Percentiles rank a stretch among this genome's conserved stretches.
phyloP scores from a whole-genome alignment of 345 rosid species.

The Hibiscus mutabilis region DNA sequence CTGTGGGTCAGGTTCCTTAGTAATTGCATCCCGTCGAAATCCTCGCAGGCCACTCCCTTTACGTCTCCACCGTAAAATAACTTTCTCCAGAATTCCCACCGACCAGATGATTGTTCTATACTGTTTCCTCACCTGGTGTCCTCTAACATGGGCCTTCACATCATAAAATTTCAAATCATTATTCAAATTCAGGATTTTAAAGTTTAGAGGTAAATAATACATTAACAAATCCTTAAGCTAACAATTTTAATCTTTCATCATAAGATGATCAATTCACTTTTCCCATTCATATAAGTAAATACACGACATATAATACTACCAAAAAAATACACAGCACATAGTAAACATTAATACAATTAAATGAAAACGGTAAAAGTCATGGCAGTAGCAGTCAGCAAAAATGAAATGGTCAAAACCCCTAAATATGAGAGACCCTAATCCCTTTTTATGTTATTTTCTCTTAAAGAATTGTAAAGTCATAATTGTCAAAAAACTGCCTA shows the following conservation, averaged over 20 bases:
- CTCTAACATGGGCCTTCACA: constrained; percentile 80
- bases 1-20: constrained; percentile 32
- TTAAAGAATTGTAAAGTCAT: neutral
- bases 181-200: constrained; percentile 1
- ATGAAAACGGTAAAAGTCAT: neutral
- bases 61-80: constrained; percentile 89
- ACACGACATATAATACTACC: neutral
- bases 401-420: neutral
- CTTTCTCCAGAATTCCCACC: constrained; percentile 84
- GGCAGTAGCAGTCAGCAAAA: neutral
- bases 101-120: constrained; percentile 73
- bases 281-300: neutral
- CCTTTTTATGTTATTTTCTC: neutral
- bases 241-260: neutral
- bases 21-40: constrained; percentile 41
- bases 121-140: constrained; percentile 84
- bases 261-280: neutral
- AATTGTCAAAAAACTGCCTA: neutral
- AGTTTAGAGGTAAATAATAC: neutral
- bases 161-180: constrained; percentile 14
- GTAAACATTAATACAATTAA: neutral
- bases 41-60: constrained; percentile 85
- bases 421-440: neutral
- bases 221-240: neutral
- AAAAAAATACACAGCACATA: neutral